Conservation (phyloP, 371 early-diverging fungal genomes). For the Mortierella sp. region DNA sequence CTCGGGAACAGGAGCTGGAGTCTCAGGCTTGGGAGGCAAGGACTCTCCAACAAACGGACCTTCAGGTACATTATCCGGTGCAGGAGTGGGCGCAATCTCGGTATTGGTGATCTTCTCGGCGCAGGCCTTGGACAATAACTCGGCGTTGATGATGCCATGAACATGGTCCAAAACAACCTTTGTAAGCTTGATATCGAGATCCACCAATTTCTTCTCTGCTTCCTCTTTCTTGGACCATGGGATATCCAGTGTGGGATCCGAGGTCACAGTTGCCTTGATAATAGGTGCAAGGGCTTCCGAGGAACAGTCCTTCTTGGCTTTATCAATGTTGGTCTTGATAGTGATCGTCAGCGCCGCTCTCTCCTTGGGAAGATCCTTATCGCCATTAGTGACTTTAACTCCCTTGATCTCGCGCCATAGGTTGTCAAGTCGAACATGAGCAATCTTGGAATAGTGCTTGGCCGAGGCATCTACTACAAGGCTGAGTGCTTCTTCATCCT, state of each 20-base stretch:
- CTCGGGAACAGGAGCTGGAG: conserved; percentile 10
- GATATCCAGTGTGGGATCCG: conserved; percentile 25
- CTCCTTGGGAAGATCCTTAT: conserved; percentile 24
- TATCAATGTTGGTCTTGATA: conserved; percentile 31
- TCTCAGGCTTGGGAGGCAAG: conserved; percentile 4
- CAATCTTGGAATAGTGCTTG: conserved; percentile 23
- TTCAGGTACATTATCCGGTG: conserved; percentile 2
- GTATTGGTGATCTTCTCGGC: conserved; percentile 48
- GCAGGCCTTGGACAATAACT: conserved; percentile 48
- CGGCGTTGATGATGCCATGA: conserved; percentile 31
- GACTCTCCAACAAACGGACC: not conserved
- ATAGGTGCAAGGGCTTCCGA: conserved; percentile 16
- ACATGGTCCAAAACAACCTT: conserved; percentile 21
- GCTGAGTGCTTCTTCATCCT: conserved; percentile 17
- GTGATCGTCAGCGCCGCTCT: conserved; percentile 12
- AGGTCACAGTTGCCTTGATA: conserved; percentile 24
- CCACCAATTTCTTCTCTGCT: conserved; percentile 25
- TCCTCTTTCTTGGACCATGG: conserved; percentile 41
- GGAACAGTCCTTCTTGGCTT: conserved; percentile 32
- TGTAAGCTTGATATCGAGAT: conserved; percentile 20
- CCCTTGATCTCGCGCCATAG: conserved; percentile 20
- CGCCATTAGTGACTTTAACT: conserved; percentile 36
- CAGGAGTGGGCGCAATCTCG: conserved; percentile 29
- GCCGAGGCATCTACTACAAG: conserved; percentile 19
- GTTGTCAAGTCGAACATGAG: conserved; percentile 16